Evolutionary conservation across 257 asterid species (phyloP).

Genomic region (Solanum chiquidenum): DNA sequence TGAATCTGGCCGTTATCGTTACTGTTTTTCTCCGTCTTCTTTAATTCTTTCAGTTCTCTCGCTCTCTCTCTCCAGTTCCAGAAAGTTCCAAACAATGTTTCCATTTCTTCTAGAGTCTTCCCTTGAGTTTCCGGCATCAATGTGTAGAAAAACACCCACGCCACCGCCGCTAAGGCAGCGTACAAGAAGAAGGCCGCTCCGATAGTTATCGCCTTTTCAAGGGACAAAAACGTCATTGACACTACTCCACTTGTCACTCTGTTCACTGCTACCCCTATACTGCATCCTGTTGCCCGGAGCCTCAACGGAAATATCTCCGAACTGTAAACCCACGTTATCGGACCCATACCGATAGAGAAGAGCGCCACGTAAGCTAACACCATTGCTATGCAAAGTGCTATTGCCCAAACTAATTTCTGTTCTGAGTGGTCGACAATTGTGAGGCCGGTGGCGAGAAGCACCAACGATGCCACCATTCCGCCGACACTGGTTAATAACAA

Average conservation of each 20-base stretch:
- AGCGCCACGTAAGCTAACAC: conserved; percentile 45
- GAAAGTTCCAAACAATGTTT: conserved; percentile 45
- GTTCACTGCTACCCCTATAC: conserved; percentile 48
- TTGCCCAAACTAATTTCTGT: conserved; percentile 31
- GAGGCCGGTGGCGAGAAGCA: conserved; percentile 28
- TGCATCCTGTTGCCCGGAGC: conserved; percentile 64
- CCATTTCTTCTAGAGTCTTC: conserved; percentile 59
- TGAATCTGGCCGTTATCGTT: conserved; percentile 8
- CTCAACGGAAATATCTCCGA: conserved; percentile 58
- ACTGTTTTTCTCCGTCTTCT: conserved; percentile 1
- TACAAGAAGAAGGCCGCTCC: conserved; percentile 61
- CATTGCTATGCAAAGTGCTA: conserved; percentile 15
- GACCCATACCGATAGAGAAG: conserved; percentile 70
- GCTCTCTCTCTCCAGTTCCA: conserved; percentile 38
- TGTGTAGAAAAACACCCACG: conserved; percentile 35
- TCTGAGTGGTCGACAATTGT: conserved; percentile 24
- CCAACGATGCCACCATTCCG: conserved; percentile 42
- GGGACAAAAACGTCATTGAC: conserved; percentile 55
- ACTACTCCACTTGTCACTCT: conserved; percentile 52
- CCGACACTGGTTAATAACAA: conserved; percentile 53
- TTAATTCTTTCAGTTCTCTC: conserved; percentile 18
- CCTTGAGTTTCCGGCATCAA: conserved; percentile 66
- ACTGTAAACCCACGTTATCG: conserved; percentile 70
- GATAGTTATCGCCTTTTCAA: conserved; percentile 15
- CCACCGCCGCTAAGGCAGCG: conserved; percentile 26